Base-by-base conservation (phyloP, 331 rosid genomes). In the Rosa hybrid region DNA sequence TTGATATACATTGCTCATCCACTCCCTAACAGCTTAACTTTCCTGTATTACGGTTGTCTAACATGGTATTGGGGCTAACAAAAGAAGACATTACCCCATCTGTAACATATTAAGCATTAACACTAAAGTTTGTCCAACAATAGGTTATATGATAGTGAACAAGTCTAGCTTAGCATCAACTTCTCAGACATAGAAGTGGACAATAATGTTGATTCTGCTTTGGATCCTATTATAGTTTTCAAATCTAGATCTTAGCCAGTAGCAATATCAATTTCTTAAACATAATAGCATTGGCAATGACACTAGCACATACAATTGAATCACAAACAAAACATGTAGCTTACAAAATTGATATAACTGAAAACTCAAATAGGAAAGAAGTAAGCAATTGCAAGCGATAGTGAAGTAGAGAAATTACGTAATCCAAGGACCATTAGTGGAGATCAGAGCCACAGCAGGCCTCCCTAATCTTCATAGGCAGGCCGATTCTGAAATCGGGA, bases 361-460 rank as follows among this genome's bases (percentile, higher is more conserved):
- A 72, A 48, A 20, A 17, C 34, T 18, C 53, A 53, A 78, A 0
- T 51, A 4, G 16, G 0, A 64, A 23, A 27, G 1, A 45, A 30
- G 59, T 13, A 77, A 10, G 12, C 27, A 51, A 14, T 38, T 4
- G 5, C 41, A 11, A 49, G 3, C n/a, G 17, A 5, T 5, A 20
- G 17, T 17, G 34, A 46, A 18, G 44, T 41, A 62, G 54, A 74
- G 27, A 51, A 16, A 85, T 89, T 91, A 95, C 96, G 89, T 95
- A 89, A 95, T 95, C 99, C 99, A 95, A 72, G 91, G 84, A 56
- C 94, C 94, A 72, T 96, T 89, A 72, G 99, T 96, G 38, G 99
- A 96, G 65, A 96, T 94, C 39, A 96, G 94, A 71, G 99, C 98
- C 50, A 96, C 99, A 72, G 99, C 94, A 27, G 98, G 99, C 79